Conservation (phyloP, 441 rosid genomes). For the Populus hybrid region DNA sequence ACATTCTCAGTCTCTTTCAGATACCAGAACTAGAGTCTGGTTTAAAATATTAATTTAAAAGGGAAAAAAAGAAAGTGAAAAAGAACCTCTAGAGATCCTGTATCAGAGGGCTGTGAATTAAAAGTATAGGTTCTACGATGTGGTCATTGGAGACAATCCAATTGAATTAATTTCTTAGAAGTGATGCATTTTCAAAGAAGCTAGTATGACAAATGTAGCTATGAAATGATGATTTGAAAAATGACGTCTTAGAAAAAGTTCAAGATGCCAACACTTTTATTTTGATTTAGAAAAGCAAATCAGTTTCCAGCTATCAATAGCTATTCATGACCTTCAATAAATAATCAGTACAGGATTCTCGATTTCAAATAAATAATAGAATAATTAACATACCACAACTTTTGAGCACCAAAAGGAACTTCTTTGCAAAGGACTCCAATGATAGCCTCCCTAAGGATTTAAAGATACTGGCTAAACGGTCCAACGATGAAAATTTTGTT, state of each 20-base stretch:
- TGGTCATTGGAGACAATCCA: background rate
- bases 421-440: conserved; percentile 49
- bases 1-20: background rate
- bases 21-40: background rate
- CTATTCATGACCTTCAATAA: background rate
- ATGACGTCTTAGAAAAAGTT: background rate
- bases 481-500: conserved; percentile 48
- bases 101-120: background rate
- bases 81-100: background rate
- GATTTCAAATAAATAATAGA: conserved; percentile 8
- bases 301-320: background rate
- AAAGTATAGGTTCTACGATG: background rate
- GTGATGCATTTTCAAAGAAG: background rate
- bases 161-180: background rate
- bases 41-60: background rate
- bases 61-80: background rate
- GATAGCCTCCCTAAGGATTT: conserved; percentile 58
- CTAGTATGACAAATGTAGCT: background rate
- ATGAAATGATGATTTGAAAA: background rate
- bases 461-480: conserved; percentile 43
- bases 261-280: background rate
- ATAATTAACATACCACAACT: conserved; percentile 41
- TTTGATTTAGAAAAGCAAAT: background rate
- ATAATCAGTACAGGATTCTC: conserved; percentile 5
- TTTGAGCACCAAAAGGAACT: conserved; percentile 51